Evolutionary conservation across 371 early-diverging fungal genomes (phyloP).

Genomic region (Mucor irregularis): DNA sequence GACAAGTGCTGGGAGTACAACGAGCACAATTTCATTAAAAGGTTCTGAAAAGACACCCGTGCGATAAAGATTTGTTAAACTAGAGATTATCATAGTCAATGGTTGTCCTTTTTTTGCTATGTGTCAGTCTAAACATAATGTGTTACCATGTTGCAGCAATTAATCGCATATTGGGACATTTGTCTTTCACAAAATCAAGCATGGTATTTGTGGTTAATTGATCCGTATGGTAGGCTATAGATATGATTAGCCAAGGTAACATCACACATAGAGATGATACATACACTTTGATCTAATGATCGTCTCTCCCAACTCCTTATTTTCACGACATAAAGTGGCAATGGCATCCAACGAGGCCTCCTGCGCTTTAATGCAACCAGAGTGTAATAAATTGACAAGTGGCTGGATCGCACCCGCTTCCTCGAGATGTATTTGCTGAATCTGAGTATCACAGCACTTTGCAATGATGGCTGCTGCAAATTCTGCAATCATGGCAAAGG

Average conservation of each 20-base stretch:
- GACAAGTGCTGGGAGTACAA: slow-evolving; percentile 77
- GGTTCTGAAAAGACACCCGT: slow-evolving; percentile 61
- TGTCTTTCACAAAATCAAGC: slow-evolving; percentile 64
- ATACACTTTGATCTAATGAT: slow-evolving; percentile 56
- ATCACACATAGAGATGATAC: neutral
- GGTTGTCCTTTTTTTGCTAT: neutral
- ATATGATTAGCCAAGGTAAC: neutral
- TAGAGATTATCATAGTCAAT: slow-evolving; percentile 55
- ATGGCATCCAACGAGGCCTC: slow-evolving; percentile 83
- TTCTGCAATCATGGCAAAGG: slow-evolving; percentile 65
- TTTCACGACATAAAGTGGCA: slow-evolving; percentile 66
- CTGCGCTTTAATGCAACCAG: slow-evolving; percentile 65
- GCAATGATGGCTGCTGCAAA: slow-evolving; percentile 70
- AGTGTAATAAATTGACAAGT: slow-evolving; percentile 60
- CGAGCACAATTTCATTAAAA: slow-evolving; percentile 55
- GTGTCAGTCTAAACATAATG: neutral
- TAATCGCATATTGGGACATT: slow-evolving; percentile 66
- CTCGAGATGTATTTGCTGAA: slow-evolving; percentile 64
- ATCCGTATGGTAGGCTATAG: slow-evolving; percentile 26
- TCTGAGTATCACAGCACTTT: slow-evolving; percentile 60
- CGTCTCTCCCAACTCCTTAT: slow-evolving; percentile 51
- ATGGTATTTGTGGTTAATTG: slow-evolving; percentile 51
- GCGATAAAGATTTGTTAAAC: slow-evolving; percentile 72
- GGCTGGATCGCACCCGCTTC: slow-evolving; percentile 61
- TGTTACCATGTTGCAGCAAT: slow-evolving; percentile 69